Conservation (phyloP, 1,139 yeast species). For the Groenewaldozyma sp. region DNA sequence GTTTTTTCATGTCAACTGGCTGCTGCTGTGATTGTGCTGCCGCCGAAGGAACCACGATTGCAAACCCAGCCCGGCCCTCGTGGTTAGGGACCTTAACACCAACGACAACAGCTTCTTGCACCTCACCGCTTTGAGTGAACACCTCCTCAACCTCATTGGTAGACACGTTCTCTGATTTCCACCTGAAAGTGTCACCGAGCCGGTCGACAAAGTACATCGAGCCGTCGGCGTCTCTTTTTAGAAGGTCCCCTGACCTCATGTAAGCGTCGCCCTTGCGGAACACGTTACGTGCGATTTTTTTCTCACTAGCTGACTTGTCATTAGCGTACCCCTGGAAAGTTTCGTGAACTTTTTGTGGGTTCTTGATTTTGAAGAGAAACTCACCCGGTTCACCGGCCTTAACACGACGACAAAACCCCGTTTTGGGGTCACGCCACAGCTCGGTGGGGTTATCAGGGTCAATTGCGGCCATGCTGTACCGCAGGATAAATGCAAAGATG, state of each 20-base stretch:
- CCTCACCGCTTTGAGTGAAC: slow-evolving; percentile 33
- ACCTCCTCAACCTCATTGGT: slow-evolving; percentile 91
- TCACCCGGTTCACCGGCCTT: slow-evolving; percentile 73
- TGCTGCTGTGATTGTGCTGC: no score
- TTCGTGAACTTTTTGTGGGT: slow-evolving; percentile 38
- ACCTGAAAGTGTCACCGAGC: slow-evolving; percentile 90
- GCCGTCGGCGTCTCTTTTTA: slow-evolving; percentile 60
- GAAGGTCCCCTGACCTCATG: slow-evolving; percentile 81
- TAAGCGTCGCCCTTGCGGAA: slow-evolving; percentile 85
- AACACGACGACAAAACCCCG: slow-evolving; percentile 53
- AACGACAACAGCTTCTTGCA: slow-evolving; percentile 73
- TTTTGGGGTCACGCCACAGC: slow-evolving; percentile 57
- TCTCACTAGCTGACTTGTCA: slow-evolving; percentile 66
- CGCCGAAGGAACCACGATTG: slow-evolving; percentile 49
- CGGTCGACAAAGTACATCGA: slow-evolving; percentile 82
- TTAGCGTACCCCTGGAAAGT: slow-evolving; percentile 89
- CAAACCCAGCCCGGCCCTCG: slow-evolving; percentile 94
- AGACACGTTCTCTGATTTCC: slow-evolving; percentile 95
- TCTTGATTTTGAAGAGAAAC: slow-evolving; percentile 62
- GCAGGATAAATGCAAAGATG: slow-evolving; percentile 8
- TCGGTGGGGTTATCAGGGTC: slow-evolving; percentile 77
- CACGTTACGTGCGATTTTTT: slow-evolving; percentile 65
- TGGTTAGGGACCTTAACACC: slow-evolving; percentile 82
- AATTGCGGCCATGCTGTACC: slow-evolving; percentile 47
- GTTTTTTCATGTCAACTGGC: slow-evolving; percentile 30